Evolutionary conservation across 1,284 basidiomycete genomes (phyloP).

Genomic region (Hypsizygus ulmarius): DNA sequence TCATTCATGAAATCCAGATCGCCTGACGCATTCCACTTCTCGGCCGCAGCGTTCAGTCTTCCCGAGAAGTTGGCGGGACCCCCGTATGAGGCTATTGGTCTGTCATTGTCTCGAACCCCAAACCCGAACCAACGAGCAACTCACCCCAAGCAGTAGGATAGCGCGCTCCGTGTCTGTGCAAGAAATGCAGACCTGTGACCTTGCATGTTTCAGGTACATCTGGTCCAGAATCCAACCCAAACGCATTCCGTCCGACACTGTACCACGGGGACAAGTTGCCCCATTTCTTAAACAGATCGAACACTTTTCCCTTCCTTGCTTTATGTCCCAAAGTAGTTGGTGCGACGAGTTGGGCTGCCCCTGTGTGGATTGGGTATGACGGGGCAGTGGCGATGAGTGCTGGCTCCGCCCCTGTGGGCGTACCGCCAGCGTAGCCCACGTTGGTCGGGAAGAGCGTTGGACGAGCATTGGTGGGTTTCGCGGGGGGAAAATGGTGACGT

Average conservation of each 20-base stretch:
- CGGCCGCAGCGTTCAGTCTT: slow-evolving; percentile 52
- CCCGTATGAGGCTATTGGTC: slow-evolving; percentile 52
- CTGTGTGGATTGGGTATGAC: slow-evolving; percentile 69
- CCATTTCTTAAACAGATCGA: slow-evolving; percentile 74
- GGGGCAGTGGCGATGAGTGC: slow-evolving; percentile 78
- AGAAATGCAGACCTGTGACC: slow-evolving; percentile 70
- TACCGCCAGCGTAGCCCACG: slow-evolving; percentile 79
- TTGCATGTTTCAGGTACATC: slow-evolving; percentile 67
- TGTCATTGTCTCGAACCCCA: slow-evolving; percentile 2
- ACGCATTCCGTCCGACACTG: slow-evolving; percentile 63
- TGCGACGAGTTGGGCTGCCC: slow-evolving; percentile 61
- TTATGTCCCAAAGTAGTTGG: slow-evolving; percentile 34
- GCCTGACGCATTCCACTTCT: slow-evolving; percentile 61
- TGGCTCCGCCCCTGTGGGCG: slow-evolving; percentile 82
- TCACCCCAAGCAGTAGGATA: slow-evolving; percentile 74
- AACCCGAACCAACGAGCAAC: slow-evolving; percentile 23
- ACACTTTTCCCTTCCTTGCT: slow-evolving; percentile 33
- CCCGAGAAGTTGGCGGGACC: slow-evolving; percentile 64
- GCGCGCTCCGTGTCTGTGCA: slow-evolving; percentile 80
- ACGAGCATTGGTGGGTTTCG: slow-evolving; percentile 64
- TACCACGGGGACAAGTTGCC: slow-evolving; percentile 87
- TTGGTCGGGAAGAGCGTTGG: slow-evolving; percentile 71
- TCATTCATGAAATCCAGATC: slow-evolving; percentile 71
- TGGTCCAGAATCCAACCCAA: slow-evolving; percentile 72
- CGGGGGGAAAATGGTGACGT: slow-evolving; percentile 68